phyloP scores from a whole-genome alignment of 495 filamentous ascomycete genomes.

The Coniosporium apollinis region DNA sequence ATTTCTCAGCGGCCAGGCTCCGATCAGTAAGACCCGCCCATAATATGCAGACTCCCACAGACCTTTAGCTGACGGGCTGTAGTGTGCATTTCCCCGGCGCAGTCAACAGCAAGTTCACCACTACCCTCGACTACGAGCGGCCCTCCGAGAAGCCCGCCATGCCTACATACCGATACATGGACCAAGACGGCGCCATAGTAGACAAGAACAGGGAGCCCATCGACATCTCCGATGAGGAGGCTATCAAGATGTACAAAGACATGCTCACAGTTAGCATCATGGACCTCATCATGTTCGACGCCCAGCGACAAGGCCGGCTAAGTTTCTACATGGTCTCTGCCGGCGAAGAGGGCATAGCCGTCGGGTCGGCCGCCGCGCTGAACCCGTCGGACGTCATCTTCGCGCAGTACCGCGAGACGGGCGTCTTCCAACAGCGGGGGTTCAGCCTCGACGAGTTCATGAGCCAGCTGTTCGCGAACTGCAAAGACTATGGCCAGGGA shows the following conservation, averaged over 20 bases:
- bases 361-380: constrained; percentile 72
- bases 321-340: constrained; percentile 98
- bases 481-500: constrained; percentile 60
- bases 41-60: not conserved
- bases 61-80: constrained; percentile 2
- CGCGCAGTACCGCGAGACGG: constrained; percentile 87
- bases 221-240: constrained; percentile 51
- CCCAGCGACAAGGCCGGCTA: constrained; percentile 61
- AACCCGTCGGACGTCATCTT: constrained; percentile 77
- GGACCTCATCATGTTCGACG: constrained; percentile 90
- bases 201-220: constrained; percentile 44
- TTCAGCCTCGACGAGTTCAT: constrained; percentile 81
- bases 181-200: constrained; percentile 64
- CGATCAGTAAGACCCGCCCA: constrained; percentile 29
- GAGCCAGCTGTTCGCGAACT: constrained; percentile 87
- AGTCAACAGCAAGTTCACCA: constrained; percentile 80
- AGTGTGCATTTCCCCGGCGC: constrained; percentile 91
- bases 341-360: constrained; percentile 86
- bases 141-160: constrained; percentile 51
- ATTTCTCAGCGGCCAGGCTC: constrained; percentile 56
- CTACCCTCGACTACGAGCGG: constrained; percentile 53
- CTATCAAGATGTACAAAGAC: constrained; percentile 47
- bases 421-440: constrained; percentile 76
- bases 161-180: constrained; percentile 73
- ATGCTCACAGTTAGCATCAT: constrained; percentile 73